Base-by-base conservation (phyloP, 805 yeast genomes). In the Sugiyamaella boreocaroliniensis region DNA sequence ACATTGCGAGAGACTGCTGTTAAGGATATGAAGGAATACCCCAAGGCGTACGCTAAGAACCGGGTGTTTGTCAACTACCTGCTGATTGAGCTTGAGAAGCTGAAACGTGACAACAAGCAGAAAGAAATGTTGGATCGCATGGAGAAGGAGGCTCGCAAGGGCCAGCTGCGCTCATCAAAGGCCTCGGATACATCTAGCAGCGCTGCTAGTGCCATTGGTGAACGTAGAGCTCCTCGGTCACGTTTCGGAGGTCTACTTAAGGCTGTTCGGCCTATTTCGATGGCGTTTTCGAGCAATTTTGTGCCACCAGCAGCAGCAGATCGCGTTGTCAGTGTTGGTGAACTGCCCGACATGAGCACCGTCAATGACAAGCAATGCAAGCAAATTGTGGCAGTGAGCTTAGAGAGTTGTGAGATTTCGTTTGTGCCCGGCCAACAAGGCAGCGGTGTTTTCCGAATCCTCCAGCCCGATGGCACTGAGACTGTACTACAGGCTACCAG, bases 401-500 rank as follows among this genome's bases (percentile, higher is more conserved):
- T 79, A 62, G 71, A 69, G 67, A 68, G 61, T 57, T 67, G 59
- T 56, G 73, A 68, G 57, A 71, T 68, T 55, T 71, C 32, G 74
- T 71, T 58, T 58, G 68, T 63, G 60, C 73, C 58, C 69, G 76
- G 45, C 20, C 40, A 42, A 32, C 48, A 43, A 32, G 43, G 29
- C 2, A 26, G 41, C 5, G 40, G 48, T 53, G 63, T 74, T 40
- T 76, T 77, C 64, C 75, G 74, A 54, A 57, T 78, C 20, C 67
- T 74, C 11, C 67, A 71, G 61, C 72, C 70, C 32, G 74, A 73
- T 52, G 77, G 77, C 12, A 77, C 77, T 12, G 86, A 83, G 52
- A 77, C 70, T 62, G 72, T 80, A 41, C 76, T 90, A 61, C 96
- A 92, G 66, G 83, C 92, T 0, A 64, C 77, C 0, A 72, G 68